phyloP scores from a whole-genome alignment of 495 filamentous ascomycete genomes.

The Poronia punctata region DNA sequence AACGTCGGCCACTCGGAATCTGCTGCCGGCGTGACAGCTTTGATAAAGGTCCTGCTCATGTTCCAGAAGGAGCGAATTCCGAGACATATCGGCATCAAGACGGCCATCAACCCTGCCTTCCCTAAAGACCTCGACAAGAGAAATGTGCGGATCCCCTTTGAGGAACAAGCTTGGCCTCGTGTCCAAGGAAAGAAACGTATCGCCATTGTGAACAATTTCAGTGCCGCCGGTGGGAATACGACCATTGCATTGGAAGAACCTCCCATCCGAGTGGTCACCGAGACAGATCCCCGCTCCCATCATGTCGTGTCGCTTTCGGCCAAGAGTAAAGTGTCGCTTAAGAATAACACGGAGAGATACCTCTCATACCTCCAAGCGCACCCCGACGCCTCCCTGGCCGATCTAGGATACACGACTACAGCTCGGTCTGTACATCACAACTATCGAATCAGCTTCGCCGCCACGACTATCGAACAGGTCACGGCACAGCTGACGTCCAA shows the following conservation, averaged over 20 bases:
- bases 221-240: too few relatives aligned
- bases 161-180: slow-evolving; percentile 34
- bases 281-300: background rate
- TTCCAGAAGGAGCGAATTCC: slow-evolving; percentile 64
- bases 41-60: slow-evolving; percentile 73
- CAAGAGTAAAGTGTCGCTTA: background rate
- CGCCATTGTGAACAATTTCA: slow-evolving; percentile 49
- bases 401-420: slow-evolving; percentile 64
- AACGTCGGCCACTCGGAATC: slow-evolving; percentile 76
- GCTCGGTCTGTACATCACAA: slow-evolving; percentile 63
- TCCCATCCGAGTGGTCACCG: background rate
- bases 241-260: background rate
- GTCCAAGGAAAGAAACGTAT: slow-evolving; percentile 17
- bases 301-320: background rate
- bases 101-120: slow-evolving; percentile 54
- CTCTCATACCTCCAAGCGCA: slow-evolving; percentile 24
- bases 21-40: slow-evolving; percentile 55
- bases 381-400: slow-evolving; percentile 25
- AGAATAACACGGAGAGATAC: slow-evolving; percentile 14
- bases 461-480: slow-evolving; percentile 26
- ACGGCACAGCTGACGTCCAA: slow-evolving; percentile 12
- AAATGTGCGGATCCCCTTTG: slow-evolving; percentile 38
- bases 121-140: slow-evolving; percentile 54
- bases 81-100: slow-evolving; percentile 43
- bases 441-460: slow-evolving; percentile 47